Base-by-base conservation (phyloP, 148 eudicot genomes). In the Vaccinium macrocarpon region DNA sequence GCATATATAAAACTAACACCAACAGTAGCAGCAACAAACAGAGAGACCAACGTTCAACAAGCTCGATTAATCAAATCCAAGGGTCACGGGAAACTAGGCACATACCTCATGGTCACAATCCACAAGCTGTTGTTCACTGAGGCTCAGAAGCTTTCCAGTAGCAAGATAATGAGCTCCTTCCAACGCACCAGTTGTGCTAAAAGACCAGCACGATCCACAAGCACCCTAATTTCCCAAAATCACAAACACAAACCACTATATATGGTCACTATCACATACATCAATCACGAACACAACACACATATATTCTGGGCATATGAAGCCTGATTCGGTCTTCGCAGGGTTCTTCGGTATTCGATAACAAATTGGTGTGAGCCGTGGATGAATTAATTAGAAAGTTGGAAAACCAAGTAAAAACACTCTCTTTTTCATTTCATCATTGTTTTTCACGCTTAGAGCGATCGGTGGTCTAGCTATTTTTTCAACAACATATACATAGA, bases 181-280 rank as follows among this genome's bases (percentile, higher is more conserved):
- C 86, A 95, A 76, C 6, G 98, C 94, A 48, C 97, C 98, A 7
- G 93, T 92, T 3, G 98, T 84, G 78, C 97, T 93, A 70, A 95
- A 95, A 55, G 95, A 87, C 98, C 98, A 95, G 88, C 98, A 95
- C 3, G 98, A 95, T 59, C 98, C 98, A 87, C 98, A 95, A 32
- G 93, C 86, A 18, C 98, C 98, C 98, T 95, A 87, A 12, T 78
- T 61, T 77, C 53, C 16, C 81, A 76, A 55, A 71, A 66, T 52
- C 72, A 85, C 3, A 77, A 46, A 19, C 48, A 70, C 25, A 25
- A 62, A 75, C 7, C 42, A 4, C 10, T 56, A 75, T 52, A 66
- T 56, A 75, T 52, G 56, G 68, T 55, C 74, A 71, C 35, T 16
- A 29, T 35, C 5, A 59, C 35, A 53, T 49, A 3, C 49, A 61